These are phyloP conservation scores for Jamesozyma jinghongensis DNA, from an alignment of 805 yeast genomes.

Conservation along the genomic window DNA sequence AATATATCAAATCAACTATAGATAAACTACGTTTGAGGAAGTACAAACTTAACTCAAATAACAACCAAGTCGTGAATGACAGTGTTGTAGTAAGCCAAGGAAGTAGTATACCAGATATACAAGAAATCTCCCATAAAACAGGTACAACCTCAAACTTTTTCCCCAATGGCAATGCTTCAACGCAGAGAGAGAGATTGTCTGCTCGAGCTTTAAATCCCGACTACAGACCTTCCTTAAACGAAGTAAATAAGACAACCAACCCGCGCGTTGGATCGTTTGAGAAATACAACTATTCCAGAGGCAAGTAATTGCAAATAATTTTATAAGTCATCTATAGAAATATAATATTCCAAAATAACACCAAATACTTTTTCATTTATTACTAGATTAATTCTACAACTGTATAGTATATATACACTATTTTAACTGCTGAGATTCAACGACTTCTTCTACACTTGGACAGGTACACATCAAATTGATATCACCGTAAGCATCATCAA, in stretches of 20 bases:
- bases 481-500: conserved; percentile 94
- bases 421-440: conserved; percentile 15
- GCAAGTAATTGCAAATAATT: too few species aligned
- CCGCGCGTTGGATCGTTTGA: too few species aligned
- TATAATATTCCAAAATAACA: background rate
- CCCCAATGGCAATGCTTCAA: conserved; percentile 1
- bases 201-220: background rate
- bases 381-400: background rate
- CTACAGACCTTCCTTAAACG: background rate
- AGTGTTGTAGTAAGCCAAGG: conserved; percentile 10
- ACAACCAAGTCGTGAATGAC: background rate
- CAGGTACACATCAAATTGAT: conserved; percentile 88
- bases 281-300: too few species aligned
- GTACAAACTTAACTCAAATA: conserved; percentile 1
- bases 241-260: background rate
- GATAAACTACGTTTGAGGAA: conserved; percentile 18
- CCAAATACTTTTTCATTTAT: background rate
- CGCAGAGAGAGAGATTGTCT: too few species aligned
- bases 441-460: conserved; percentile 67
- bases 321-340: background rate
- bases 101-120: conserved; percentile 12
- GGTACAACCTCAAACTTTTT: conserved; percentile 20
- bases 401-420: background rate
- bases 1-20: conserved; percentile 17
- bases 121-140: conserved; percentile 4